Percentiles rank a stretch among this genome's conserved stretches.
These are phyloP conservation scores for Saccharomyces uvarum DNA, from an alignment of 1,139 yeast genomes.

Conservation along the genomic window DNA sequence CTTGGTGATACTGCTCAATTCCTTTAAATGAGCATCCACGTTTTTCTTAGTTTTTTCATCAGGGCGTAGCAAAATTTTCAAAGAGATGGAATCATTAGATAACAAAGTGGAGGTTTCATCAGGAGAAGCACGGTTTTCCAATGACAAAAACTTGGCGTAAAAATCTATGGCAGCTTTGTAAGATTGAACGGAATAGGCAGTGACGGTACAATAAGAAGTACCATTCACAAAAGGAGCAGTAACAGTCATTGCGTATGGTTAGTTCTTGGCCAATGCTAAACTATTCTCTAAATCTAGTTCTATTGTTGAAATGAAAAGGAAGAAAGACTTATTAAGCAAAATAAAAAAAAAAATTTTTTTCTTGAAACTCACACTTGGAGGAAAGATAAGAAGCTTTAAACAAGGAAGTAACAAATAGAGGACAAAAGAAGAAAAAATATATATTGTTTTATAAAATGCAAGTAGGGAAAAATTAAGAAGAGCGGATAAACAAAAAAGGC, in stretches of 20 bases:
- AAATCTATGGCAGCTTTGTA: slow-evolving; percentile 24
- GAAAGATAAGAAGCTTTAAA: neutral
- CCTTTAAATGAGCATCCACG: slow-evolving; percentile 11
- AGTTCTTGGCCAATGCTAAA: neutral
- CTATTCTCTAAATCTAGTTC: neutral
- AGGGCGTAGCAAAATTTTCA: slow-evolving; percentile 14
- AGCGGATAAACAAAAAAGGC: neutral
- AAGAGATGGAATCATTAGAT: slow-evolving; percentile 18
- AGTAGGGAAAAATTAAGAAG: neutral
- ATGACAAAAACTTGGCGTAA: slow-evolving; percentile 18
- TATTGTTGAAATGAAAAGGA: neutral
- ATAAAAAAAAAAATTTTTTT: neutral
- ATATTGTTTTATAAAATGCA: neutral
- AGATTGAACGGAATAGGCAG: slow-evolving; percentile 25
- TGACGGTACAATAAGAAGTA: slow-evolving; percentile 27
- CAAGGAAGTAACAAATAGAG: neutral
- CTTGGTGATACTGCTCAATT: slow-evolving; percentile 10
- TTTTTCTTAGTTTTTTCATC: slow-evolving; percentile 18
- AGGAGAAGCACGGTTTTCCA: slow-evolving; percentile 3
- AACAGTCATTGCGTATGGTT: slow-evolving; percentile 17
- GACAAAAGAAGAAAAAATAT: neutral
- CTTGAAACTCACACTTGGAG: neutral
- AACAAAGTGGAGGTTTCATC: slow-evolving; percentile 10
- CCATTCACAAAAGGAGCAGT: slow-evolving; percentile 31
- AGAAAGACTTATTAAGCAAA: neutral